phyloP scores from a whole-genome alignment of 768 basidiomycete genomes.

The Mycena polygramma region DNA sequence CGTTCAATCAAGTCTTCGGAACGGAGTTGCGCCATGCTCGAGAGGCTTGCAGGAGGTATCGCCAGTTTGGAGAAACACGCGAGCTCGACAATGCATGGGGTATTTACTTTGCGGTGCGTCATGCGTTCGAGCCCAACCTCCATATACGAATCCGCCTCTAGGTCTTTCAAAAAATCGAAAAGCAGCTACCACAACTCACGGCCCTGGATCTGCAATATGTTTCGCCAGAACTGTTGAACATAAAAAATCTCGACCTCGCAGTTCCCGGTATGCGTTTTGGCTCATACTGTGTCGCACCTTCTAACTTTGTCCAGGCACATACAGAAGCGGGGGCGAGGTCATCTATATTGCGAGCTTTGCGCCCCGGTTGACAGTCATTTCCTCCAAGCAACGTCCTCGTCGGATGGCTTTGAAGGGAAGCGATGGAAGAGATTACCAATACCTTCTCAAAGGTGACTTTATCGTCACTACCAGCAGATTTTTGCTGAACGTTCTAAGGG shows the following conservation, averaged over 20 bases:
- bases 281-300: background rate
- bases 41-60: slow-evolving; percentile 90
- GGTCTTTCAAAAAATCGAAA: slow-evolving; percentile 98
- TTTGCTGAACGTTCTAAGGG: slow-evolving; percentile 59
- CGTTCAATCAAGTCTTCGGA: slow-evolving; percentile 94
- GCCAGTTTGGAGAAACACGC: slow-evolving; percentile 85
- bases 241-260: slow-evolving; percentile 92
- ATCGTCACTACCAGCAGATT: background rate
- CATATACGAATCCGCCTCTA: slow-evolving; percentile 43
- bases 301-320: slow-evolving; percentile 72
- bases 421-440: slow-evolving; percentile 95
- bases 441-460: slow-evolving; percentile 83
- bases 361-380: slow-evolving; percentile 91
- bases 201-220: slow-evolving; percentile 97
- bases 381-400: slow-evolving; percentile 96
- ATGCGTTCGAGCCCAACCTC: too few relatives aligned
- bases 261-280: slow-evolving; percentile 78
- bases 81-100: slow-evolving; percentile 99
- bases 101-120: slow-evolving; percentile 91
- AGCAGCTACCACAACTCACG: slow-evolving; percentile 92
- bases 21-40: slow-evolving; percentile 93
- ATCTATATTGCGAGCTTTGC: slow-evolving; percentile 89
- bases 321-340: slow-evolving; percentile 88
- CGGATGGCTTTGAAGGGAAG: slow-evolving; percentile 88
- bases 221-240: slow-evolving; percentile 91